Percentiles rank a stretch among this genome's conserved stretches.
Evolutionary conservation across 2,329 filamentous ascomycete species (phyloP).

Genomic region (Aurifilum marmelostoma): DNA sequence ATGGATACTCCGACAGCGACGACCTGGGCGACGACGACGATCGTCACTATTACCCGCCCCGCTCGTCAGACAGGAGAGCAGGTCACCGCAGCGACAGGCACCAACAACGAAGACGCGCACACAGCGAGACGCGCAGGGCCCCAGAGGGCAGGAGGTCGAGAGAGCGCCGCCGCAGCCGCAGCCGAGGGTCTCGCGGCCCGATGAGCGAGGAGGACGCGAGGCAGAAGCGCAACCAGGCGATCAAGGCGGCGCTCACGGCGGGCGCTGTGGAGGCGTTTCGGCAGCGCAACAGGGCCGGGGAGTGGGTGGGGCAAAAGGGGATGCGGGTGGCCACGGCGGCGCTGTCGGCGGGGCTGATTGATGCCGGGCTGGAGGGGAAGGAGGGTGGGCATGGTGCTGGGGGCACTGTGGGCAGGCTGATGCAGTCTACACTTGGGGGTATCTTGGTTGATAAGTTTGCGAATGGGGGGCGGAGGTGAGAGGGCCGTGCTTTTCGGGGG

Average conservation of each 20-base stretch:
- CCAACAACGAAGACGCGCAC: conserved; percentile 4
- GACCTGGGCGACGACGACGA: conserved; percentile 14
- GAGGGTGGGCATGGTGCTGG: conserved; percentile 26
- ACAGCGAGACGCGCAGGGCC: conserved; percentile 16
- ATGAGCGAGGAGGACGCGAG: conserved; percentile 16
- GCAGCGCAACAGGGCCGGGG: conserved; percentile 30
- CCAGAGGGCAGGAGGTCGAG: conserved; percentile 13
- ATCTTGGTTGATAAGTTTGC: conserved; percentile 35
- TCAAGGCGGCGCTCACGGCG: conserved; percentile 34
- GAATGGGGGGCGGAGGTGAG: conserved; percentile 30
- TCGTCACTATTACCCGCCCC: conserved; percentile 5
- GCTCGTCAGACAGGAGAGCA: conserved; percentile 10
- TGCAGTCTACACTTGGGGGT: conserved; percentile 33
- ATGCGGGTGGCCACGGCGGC: conserved; percentile 36
- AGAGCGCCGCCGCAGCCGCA: not conserved
- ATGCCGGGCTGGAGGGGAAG: conserved; percentile 30
- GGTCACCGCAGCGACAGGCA: not conserved
- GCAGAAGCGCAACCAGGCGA: conserved; percentile 31
- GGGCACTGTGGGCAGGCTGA: conserved; percentile 30
- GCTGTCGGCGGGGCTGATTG: conserved; percentile 34
- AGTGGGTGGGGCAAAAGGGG: conserved; percentile 28
- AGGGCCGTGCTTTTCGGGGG: too few relatives aligned
- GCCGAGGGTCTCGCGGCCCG: not conserved
- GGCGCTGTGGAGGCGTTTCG: conserved; percentile 34
- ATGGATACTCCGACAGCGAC: conserved; percentile 22